Base-by-base conservation (phyloP, 2,329 filamentous ascomycete species). In the Zasmidium angulare region DNA sequence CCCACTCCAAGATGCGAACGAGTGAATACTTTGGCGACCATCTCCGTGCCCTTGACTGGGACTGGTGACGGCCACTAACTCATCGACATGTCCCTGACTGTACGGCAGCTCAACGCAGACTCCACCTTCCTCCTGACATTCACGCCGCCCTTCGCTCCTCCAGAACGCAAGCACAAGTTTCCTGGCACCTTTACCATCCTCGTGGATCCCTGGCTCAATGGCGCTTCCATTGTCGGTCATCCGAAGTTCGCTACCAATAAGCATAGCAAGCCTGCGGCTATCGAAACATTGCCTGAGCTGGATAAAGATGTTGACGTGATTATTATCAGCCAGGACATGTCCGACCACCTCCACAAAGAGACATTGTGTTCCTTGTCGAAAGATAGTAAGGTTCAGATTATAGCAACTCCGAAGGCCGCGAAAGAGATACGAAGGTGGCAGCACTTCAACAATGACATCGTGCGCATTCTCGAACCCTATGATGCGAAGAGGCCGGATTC, bases 171-270 rank as follows among this genome's bases (percentile, higher is more conserved):
- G 51, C 71, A 68, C 58, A 68, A 72, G 47, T 75, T 76, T 26
- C 78, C 79, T 12, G 78, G 78, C 53, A 80, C 82, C 2, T 91
- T 88, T 72, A 86, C 83, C 17, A 82, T 92, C 55, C 80, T 92
- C 46, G 74, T 91, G 53, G 89, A 93, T 71, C 89, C 89, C 2
- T 91, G 88, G 86, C 79, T 90, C 29, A 78, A 79, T 11, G 86
- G 86, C 0, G 76, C 82, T 2, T 85, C 85, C 11, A 83, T 82
- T 55, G 82, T 87, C 62, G 79, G 84, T 66, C 84, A 85, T 67
- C 78, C 83, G 24, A 81, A 79, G 68, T 86, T 90, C 72, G 86
- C 86, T 20, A 81, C 80, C 43, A 82, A 85, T 1, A 79, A 79
- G 49, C 85, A 86, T 63, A 84, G 78, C 47, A 72, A 79, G 19